Evolutionary conservation across 1,139 yeast genomes (phyloP).

Genomic region (Hansenula sp.): DNA sequence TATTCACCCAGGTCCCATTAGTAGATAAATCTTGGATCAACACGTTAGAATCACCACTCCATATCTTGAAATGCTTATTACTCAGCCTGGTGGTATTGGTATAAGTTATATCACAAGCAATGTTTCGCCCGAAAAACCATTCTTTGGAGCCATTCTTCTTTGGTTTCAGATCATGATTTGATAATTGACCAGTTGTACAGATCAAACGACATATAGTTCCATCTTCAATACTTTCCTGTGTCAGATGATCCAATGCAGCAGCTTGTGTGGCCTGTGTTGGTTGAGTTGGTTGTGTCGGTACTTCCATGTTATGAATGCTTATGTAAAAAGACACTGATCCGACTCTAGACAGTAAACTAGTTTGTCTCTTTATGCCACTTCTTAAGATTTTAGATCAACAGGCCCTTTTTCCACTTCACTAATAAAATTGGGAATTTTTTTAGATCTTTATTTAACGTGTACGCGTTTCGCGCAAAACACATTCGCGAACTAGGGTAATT

Average conservation of each 20-base stretch:
- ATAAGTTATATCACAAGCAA: conserved; percentile 56
- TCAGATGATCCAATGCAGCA: conserved; percentile 36
- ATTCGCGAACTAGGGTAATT: background rate
- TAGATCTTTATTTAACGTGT: background rate
- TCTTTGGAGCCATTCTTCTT: conserved; percentile 34
- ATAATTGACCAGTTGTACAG: conserved; percentile 63
- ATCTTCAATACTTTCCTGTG: conserved; percentile 34
- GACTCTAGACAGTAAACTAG: background rate
- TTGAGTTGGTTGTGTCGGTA: conserved; percentile 45
- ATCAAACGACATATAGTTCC: conserved; percentile 50
- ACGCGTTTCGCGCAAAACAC: background rate
- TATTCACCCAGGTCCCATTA: conserved; percentile 87
- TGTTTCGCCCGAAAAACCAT: conserved; percentile 80
- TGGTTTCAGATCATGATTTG: conserved; percentile 38
- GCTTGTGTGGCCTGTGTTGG: conserved; percentile 66
- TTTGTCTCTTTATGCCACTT: too few relatives aligned
- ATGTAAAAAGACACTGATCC: too few relatives aligned
- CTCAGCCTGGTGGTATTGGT: conserved; percentile 68
- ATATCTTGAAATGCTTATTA: conserved; percentile 70
- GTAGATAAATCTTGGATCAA: conserved; percentile 75
- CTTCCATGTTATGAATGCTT: conserved; percentile 4
- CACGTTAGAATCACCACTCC: conserved; percentile 51
- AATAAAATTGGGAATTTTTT: too few relatives aligned
- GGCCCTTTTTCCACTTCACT: background rate
- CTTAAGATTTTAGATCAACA: too few relatives aligned